Conservation (phyloP, 1,284 basidiomycete genomes). For the Amylostereum areolatum region DNA sequence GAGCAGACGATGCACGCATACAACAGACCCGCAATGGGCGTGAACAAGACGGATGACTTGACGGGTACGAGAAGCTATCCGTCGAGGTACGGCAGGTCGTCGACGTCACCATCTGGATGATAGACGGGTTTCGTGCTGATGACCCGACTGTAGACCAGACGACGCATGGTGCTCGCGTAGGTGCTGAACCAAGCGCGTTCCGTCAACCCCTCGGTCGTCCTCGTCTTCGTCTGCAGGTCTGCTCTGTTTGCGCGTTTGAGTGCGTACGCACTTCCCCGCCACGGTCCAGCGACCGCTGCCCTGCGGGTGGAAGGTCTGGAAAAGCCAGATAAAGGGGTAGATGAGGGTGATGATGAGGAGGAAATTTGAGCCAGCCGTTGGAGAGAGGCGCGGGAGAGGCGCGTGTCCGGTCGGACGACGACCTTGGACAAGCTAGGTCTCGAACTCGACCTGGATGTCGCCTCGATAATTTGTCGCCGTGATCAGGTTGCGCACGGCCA, state of each 20-base stretch:
- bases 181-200: no score
- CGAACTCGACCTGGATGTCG: constrained; percentile 43
- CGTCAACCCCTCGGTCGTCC: constrained; percentile 9
- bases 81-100: no score
- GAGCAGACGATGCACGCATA: no score
- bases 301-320: constrained; percentile 49
- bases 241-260: constrained; percentile 37
- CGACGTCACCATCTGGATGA: no score
- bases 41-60: no score
- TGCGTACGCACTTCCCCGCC: constrained; percentile 64
- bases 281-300: constrained; percentile 67
- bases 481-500: constrained; percentile 48
- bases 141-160: no score
- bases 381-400: constrained; percentile 54
- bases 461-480: constrained; percentile 46
- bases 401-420: constrained; percentile 56
- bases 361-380: constrained; percentile 61
- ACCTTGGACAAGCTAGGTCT: constrained; percentile 36
- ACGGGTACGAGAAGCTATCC: no score
- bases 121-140: no score
- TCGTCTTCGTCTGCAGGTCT: constrained; percentile 19
- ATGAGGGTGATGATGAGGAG: constrained; percentile 57
- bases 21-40: no score
- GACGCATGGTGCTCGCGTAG: no score
- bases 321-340: constrained; percentile 72